These are phyloP conservation scores for Pseudogymnoascus sp. DNA, from an alignment of 2,329 filamentous ascomycete species.

Conservation along the genomic window DNA sequence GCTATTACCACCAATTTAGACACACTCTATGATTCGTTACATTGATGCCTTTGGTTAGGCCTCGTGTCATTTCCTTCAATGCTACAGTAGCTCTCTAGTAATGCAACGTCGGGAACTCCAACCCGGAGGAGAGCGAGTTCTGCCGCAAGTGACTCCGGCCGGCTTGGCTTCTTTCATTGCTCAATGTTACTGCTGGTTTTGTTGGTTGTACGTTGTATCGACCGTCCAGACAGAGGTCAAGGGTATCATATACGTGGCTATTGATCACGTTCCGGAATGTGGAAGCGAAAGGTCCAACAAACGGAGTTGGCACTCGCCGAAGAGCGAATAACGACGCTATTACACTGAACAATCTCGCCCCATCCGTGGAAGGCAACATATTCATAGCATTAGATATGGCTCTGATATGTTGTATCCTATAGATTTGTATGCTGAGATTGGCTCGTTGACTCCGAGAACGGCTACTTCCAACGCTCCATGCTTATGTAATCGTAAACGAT, in stretches of 20 bases:
- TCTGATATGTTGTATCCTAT: background rate
- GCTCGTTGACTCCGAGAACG: background rate
- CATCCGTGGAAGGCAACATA: background rate
- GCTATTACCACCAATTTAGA: background rate
- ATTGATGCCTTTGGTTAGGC: background rate
- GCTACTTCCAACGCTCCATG: background rate
- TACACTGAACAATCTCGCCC: background rate
- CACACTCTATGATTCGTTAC: background rate
- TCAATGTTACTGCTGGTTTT: background rate
- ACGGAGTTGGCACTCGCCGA: background rate
- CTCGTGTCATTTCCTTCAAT: background rate
- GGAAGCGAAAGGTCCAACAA: background rate
- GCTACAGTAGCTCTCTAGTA: background rate
- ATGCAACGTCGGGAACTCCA: background rate
- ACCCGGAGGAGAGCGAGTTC: background rate
- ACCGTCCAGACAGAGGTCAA: no score
- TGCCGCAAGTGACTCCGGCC: background rate
- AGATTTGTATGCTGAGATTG: background rate
- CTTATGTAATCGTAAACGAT: background rate
- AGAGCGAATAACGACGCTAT: background rate
- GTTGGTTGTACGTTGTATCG: background rate
- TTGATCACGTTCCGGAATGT: background rate
- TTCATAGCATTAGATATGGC: background rate
- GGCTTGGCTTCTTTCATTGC: background rate
- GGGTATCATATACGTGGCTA: background rate